phyloP scores from a whole-genome alignment of 2,329 filamentous ascomycete genomes.

The Neofusicoccum kwambonambiense region DNA sequence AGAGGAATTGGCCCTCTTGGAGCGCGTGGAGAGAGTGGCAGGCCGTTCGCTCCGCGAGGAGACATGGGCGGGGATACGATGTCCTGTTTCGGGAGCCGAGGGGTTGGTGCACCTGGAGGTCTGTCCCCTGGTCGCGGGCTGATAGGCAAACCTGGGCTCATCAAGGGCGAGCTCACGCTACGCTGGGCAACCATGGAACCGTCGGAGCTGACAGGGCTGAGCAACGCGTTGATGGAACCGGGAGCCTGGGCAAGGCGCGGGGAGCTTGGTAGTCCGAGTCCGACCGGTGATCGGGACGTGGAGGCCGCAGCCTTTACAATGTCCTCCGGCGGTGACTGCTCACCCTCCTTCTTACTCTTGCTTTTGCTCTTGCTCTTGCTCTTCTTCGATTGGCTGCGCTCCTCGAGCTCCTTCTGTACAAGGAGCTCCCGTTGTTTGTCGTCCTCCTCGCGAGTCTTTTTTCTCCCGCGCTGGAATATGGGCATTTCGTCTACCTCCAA shows the following conservation, averaged over 20 bases:
- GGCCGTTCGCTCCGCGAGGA: slow-evolving; percentile 47
- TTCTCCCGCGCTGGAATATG: slow-evolving; percentile 64
- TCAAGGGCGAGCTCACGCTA: slow-evolving; percentile 45
- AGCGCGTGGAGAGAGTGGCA: slow-evolving; percentile 69
- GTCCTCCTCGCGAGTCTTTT: slow-evolving; percentile 85
- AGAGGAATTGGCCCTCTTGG: slow-evolving; percentile 72
- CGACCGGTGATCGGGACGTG: background rate
- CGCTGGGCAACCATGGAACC: slow-evolving; percentile 41
- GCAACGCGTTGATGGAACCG: slow-evolving; percentile 43
- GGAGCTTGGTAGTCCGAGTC: slow-evolving; percentile 33
- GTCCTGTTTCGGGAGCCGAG: slow-evolving; percentile 56
- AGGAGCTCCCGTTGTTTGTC: slow-evolving; percentile 72
- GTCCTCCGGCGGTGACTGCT: slow-evolving; percentile 22
- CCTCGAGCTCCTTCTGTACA: slow-evolving; percentile 66
- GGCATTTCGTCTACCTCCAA: slow-evolving; percentile 62
- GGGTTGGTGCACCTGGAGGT: slow-evolving; percentile 59
- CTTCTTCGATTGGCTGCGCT: slow-evolving; percentile 70
- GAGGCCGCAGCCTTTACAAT: slow-evolving; percentile 2
- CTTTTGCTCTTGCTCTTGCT: slow-evolving; percentile 56
- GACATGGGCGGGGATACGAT: slow-evolving; percentile 68
- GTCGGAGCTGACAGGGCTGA: slow-evolving; percentile 49
- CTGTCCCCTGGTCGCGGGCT: slow-evolving; percentile 62
- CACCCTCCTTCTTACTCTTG: slow-evolving; percentile 33
- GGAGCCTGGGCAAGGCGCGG: slow-evolving; percentile 36
- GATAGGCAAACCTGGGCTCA: slow-evolving; percentile 63